These are phyloP conservation scores for Kwoniella newhampshirensis DNA, from an alignment of 768 basidiomycete genomes.

Conservation along the genomic window DNA sequence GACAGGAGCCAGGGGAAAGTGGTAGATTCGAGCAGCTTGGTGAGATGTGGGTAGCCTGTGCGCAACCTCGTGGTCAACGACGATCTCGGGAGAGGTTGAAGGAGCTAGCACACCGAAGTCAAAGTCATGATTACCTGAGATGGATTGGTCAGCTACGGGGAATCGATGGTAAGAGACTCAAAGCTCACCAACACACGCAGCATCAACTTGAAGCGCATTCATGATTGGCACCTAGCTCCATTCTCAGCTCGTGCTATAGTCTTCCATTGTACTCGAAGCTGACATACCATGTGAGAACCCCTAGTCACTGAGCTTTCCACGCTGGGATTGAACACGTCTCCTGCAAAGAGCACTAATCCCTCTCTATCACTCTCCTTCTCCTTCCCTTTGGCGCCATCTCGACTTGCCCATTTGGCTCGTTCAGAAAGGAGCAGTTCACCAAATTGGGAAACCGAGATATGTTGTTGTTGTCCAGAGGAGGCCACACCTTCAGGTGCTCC, in stretches of 20 bases:
- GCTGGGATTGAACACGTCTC: conserved; percentile 83
- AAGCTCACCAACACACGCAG: conserved; percentile 70
- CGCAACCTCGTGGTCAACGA: not conserved
- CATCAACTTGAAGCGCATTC: conserved; percentile 76
- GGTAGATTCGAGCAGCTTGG: conserved; percentile 65
- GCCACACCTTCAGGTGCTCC: conserved; percentile 30
- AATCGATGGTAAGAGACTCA: not conserved
- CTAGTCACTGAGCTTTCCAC: conserved; percentile 83
- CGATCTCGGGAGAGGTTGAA: not conserved
- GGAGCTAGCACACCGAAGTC: conserved; percentile 56
- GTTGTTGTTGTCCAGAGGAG: conserved; percentile 53
- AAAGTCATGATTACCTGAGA: conserved; percentile 83
- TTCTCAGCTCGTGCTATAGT: not conserved
- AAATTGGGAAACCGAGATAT: conserved; percentile 86
- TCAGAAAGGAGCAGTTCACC: conserved; percentile 67
- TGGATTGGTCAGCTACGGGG: conserved; percentile 4
- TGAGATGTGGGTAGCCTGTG: conserved; percentile 51
- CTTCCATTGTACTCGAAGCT: too few relatives aligned
- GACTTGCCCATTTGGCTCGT: conserved; percentile 61
- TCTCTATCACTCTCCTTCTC: conserved; percentile 60
- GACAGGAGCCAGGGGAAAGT: conserved; percentile 86
- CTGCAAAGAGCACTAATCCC: conserved; percentile 80
- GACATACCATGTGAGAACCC: conserved; percentile 81
- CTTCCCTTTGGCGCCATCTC: conserved; percentile 18
- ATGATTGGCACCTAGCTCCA: conserved; percentile 71